Evolutionary conservation across 495 filamentous ascomycete species (phyloP).

Genomic region (Hyaloscypha hepaticicola): DNA sequence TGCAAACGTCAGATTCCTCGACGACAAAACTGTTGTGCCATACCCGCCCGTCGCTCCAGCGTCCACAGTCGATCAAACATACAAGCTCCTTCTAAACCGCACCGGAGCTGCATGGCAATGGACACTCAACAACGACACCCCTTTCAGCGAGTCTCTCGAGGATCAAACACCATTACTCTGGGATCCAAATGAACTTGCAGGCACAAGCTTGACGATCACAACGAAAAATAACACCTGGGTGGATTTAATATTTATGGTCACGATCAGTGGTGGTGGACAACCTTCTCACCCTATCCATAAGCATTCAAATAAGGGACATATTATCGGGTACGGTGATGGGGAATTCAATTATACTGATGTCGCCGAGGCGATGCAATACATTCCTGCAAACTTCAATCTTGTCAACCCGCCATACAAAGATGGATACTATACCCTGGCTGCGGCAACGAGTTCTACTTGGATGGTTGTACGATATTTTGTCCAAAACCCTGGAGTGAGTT

Average conservation of each 20-base stretch:
- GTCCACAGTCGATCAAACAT: constrained; percentile 40
- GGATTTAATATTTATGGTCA: constrained; percentile 51
- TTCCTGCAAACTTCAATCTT: constrained; percentile 54
- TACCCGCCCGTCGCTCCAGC: constrained; percentile 43
- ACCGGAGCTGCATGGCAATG: constrained; percentile 46
- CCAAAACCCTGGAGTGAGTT: constrained; percentile 48
- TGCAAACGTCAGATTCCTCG: constrained; percentile 38
- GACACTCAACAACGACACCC: constrained; percentile 43
- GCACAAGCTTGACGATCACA: constrained; percentile 43
- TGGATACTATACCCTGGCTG: constrained; percentile 43
- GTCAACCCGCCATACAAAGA: constrained; percentile 53
- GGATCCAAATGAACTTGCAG: constrained; percentile 37
- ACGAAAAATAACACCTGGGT: constrained; percentile 53
- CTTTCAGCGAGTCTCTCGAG: constrained; percentile 35
- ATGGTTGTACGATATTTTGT: constrained; percentile 57
- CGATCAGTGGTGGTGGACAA: constrained; percentile 34
- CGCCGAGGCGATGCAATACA: constrained; percentile 47
- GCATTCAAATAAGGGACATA: constrained; percentile 59
- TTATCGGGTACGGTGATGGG: constrained; percentile 52
- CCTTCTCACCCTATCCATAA: constrained; percentile 61
- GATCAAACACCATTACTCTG: constrained; percentile 43
- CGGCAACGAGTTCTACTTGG: constrained; percentile 44
- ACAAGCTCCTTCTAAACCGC: constrained; percentile 41
- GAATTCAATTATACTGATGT: constrained; percentile 51
- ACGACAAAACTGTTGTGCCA: constrained; percentile 37